phyloP scores from a whole-genome alignment of 768 basidiomycete genomes.

The Phaffia tasmanica region DNA sequence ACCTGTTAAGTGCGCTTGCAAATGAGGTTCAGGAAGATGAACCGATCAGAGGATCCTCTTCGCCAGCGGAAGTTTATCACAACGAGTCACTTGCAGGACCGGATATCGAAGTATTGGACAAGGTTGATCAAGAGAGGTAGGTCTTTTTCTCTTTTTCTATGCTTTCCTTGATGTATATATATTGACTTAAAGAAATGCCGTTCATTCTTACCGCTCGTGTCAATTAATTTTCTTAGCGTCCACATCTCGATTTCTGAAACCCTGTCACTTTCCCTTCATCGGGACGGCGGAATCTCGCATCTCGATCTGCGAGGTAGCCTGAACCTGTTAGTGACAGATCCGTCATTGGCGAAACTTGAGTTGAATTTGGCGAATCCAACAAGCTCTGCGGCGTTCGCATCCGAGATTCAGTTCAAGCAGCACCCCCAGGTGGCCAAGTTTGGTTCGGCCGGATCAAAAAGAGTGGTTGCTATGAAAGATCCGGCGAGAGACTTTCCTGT shows the following conservation, averaged over 20 bases:
- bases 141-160: constrained; percentile 19
- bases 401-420: constrained; percentile 83
- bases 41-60: background rate
- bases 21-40: constrained; percentile 43
- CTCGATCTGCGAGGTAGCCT: constrained; percentile 92
- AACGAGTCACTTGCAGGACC: constrained; percentile 15
- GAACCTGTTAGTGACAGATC: constrained; percentile 74
- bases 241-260: constrained; percentile 77
- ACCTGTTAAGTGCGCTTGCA: constrained; percentile 75
- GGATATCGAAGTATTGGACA: constrained; percentile 45
- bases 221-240: constrained; percentile 47
- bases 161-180: background rate
- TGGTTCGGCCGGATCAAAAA: constrained; percentile 44
- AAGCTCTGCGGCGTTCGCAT: constrained; percentile 47
- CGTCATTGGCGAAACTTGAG: constrained; percentile 58
- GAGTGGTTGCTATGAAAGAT: constrained; percentile 74
- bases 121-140: constrained; percentile 67
- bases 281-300: constrained; percentile 79
- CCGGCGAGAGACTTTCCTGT: constrained; percentile 72
- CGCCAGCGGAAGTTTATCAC: too few relatives aligned
- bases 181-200: background rate
- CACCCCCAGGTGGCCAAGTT: constrained; percentile 92
- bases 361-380: constrained; percentile 49
- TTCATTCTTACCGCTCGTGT: background rate
- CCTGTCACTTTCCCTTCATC: constrained; percentile 64